Conservation (phyloP, 1,284 basidiomycete species). For the Puccinia sorghi region DNA sequence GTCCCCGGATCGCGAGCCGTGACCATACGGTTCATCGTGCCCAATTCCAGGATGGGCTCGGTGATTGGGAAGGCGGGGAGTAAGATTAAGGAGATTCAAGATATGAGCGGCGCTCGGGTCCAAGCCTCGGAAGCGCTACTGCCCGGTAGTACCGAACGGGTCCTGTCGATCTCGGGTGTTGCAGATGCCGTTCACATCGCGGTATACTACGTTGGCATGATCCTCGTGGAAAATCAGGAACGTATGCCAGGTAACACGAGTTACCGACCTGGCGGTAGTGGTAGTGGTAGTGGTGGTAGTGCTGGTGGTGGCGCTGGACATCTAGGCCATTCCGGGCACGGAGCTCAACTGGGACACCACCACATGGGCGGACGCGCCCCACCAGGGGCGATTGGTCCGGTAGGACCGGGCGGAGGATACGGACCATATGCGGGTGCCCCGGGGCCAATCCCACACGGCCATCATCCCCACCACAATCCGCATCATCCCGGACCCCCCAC, state of each 20-base stretch:
- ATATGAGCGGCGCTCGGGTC: slow-evolving; percentile 90
- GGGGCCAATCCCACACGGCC: slow-evolving; percentile 54
- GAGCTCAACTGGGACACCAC: slow-evolving; percentile 54
- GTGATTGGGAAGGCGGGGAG: slow-evolving; percentile 96
- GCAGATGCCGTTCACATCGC: slow-evolving; percentile 99
- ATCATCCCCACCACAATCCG: slow-evolving; percentile 38
- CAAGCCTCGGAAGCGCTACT: slow-evolving; percentile 98
- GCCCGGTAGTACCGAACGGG: slow-evolving; percentile 97
- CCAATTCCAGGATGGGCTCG: slow-evolving; percentile 98
- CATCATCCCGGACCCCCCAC: slow-evolving; percentile 61
- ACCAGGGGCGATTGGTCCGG: slow-evolving; percentile 25
- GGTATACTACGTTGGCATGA: slow-evolving; percentile 97
- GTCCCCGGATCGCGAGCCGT: slow-evolving; percentile 96
- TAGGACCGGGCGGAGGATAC: slow-evolving; percentile 7
- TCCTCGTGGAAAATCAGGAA: slow-evolving; percentile 91
- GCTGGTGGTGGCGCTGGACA: slow-evolving; percentile 56
- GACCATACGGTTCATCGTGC: slow-evolving; percentile 99
- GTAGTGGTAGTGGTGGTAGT: slow-evolving; percentile 60
- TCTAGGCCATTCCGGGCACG: slow-evolving; percentile 38
- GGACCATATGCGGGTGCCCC: slow-evolving; percentile 53
- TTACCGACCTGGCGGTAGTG: slow-evolving; percentile 59
- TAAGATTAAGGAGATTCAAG: slow-evolving; percentile 99
- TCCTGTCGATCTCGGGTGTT: slow-evolving; percentile 94
- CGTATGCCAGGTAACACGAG: slow-evolving; percentile 68
- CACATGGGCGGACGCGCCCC: slow-evolving; percentile 47